Base-by-base conservation (phyloP, 192 early-diverging fungal species). In the Linnemannia exigua region DNA sequence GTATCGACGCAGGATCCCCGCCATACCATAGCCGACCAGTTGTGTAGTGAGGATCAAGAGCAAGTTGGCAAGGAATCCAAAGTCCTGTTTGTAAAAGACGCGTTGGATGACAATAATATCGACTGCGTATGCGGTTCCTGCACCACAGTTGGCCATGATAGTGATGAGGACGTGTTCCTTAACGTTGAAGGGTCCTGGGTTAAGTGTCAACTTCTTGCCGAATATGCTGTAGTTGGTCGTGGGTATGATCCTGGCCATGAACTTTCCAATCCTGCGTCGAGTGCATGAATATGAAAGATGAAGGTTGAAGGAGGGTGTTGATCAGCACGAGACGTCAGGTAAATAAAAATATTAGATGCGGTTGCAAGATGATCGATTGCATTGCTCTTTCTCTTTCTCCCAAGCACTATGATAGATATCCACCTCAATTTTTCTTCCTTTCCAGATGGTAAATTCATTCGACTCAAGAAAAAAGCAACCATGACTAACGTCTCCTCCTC, bases 1-100 rank as follows among this genome's bases (percentile, higher is more conserved):
- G 79, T 94, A 96, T 28, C 92, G 61, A 36, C 98, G 93, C 20
- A 93, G 87, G 16, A 97, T 87, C 47, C 97, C 97, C 9, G 97
- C 94, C 86, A 98, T 85, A 48, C 92, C 92, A 58, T 90, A 92
- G 15, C 91, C 91, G 16, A 91, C 61, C 36, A 91, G 35, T 66
- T 88, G 88, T 6, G 96, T 96, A 0, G 95, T 94, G 70, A 95
- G 66, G 47, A 95, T 80, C n/a, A 95, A 67, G 5, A 93, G 71
- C 7, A 94, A 66, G 28, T 91, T 90, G 47, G 90, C 90, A 17
- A 88, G 41, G 76, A 90, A 93, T 22, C 92, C 92, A 73, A 93
- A 75, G 76, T 92, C 78, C 76, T 90, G 89, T 25, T 88, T 87
- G 82, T 94, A 94, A 77, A 90, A 94, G 35, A 94, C 63, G 14